phyloP scores from a whole-genome alignment of 129 eudicot genomes.

The Flaveria linearis region DNA sequence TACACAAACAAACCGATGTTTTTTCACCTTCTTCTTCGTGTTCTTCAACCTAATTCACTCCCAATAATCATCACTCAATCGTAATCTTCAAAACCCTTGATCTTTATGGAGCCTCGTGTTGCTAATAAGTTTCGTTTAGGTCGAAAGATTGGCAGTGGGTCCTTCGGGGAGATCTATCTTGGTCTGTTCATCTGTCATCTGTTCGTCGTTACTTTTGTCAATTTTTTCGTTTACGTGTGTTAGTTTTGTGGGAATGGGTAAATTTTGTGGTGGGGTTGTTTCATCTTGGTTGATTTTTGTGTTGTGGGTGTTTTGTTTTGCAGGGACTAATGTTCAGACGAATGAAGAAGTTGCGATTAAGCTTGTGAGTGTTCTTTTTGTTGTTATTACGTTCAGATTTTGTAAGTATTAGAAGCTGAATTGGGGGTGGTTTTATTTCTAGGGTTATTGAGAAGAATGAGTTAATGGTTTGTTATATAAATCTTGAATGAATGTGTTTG shows the following conservation, averaged over 20 bases:
- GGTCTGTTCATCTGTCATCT: constrained; percentile 43
- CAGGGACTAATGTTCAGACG: constrained; percentile 93
- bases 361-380: constrained; percentile 56
- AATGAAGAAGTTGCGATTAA: constrained; percentile 96
- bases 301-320: constrained; percentile 22
- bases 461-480: constrained; percentile 1
- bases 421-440: constrained; percentile 7
- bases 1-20: background rate
- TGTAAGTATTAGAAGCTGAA: background rate
- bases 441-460: constrained; percentile 7
- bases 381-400: background rate
- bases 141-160: constrained; percentile 95
- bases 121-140: constrained; percentile 92
- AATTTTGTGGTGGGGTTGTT: constrained; percentile 1
- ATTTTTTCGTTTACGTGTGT: constrained; percentile 3
- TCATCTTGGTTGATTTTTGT: background rate
- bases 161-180: constrained; percentile 95
- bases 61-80: background rate
- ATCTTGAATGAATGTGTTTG: constrained; percentile 14
- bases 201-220: background rate
- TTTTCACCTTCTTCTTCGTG: constrained; percentile 21
- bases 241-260: background rate
- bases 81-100: constrained; percentile 31
- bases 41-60: constrained; percentile 35
- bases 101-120: constrained; percentile 90